These are phyloP conservation scores for Candida glaebosa DNA, from an alignment of 805 yeast species.

Conservation along the genomic window DNA sequence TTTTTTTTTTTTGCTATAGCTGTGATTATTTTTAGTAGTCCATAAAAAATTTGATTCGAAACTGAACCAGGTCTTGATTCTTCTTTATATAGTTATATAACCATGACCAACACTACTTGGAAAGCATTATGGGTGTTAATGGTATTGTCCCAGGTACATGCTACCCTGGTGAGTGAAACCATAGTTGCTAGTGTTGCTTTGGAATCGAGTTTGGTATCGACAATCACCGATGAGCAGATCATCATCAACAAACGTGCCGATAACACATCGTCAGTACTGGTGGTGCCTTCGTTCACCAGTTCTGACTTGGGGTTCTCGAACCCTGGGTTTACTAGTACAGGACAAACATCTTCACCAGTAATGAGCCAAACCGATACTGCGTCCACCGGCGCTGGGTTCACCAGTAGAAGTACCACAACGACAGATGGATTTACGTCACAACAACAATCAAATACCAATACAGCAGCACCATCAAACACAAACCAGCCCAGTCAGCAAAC, in stretches of 20 bases:
- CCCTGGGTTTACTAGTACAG: neutral
- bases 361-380: neutral
- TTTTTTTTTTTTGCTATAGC: no score
- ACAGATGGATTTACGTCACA: constrained; percentile 11
- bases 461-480: constrained; percentile 1
- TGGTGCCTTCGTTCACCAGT: constrained; percentile 1
- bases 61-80: no score
- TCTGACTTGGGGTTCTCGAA: neutral
- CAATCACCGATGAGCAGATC: no score
- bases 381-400: constrained; percentile 5
- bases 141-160: no score
- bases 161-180: no score
- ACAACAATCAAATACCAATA: neutral
- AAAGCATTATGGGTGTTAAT: no score
- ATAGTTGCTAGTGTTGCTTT: no score
- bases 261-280: neutral
- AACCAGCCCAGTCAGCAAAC: neutral
- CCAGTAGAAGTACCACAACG: constrained; percentile 4
- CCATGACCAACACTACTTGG: no score
- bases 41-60: no score
- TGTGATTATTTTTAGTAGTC: no score
- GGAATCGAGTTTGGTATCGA: no score
- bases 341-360: neutral
- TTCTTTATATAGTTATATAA: no score
- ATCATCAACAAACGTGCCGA: neutral